A percentile compares a stretch with the other conserved stretches of the same genome.
These are phyloP conservation scores for Rhinocladiella similis DNA, from an alignment of 2,329 filamentous ascomycete genomes.

Conservation along the genomic window DNA sequence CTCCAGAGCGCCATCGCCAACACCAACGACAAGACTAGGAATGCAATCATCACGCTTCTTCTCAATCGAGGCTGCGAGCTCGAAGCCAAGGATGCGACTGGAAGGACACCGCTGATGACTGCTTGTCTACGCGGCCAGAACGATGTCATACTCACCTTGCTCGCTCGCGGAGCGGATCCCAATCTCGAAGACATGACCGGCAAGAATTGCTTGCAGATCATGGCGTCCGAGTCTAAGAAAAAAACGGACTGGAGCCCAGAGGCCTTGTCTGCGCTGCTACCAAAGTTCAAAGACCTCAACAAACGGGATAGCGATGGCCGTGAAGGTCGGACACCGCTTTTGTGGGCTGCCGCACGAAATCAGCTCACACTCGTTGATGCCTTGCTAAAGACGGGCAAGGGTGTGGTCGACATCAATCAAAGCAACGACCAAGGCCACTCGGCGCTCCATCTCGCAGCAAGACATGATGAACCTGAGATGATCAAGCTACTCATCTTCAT, in stretches of 20 bases:
- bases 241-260: slow-evolving; percentile 48
- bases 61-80: slow-evolving; percentile 40
- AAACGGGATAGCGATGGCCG: slow-evolving; percentile 49
- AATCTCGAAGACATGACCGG: slow-evolving; percentile 10
- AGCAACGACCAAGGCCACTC: slow-evolving; percentile 46
- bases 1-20: slow-evolving; percentile 41
- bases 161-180: slow-evolving; percentile 12
- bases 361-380: slow-evolving; percentile 52
- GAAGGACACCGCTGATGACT: slow-evolving; percentile 13
- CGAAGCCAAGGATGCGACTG: slow-evolving; percentile 31
- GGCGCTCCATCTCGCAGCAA: slow-evolving; percentile 52
- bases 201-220: slow-evolving; percentile 37
- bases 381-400: slow-evolving; percentile 38
- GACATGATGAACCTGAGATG: slow-evolving; percentile 42
- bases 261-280: slow-evolving; percentile 43
- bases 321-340: slow-evolving; percentile 55
- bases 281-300: slow-evolving; percentile 42
- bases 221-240: slow-evolving; percentile 45
- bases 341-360: slow-evolving; percentile 60
- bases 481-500: slow-evolving; percentile 34
- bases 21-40: slow-evolving; percentile 36
- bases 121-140: slow-evolving; percentile 12
- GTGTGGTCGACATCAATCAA: slow-evolving; percentile 42
- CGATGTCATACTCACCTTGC: slow-evolving; percentile 13
- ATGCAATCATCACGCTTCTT: slow-evolving; percentile 35